These are phyloP conservation scores for Mortierella alpina DNA, from an alignment of 192 early-diverging fungal genomes.

Conservation along the genomic window DNA sequence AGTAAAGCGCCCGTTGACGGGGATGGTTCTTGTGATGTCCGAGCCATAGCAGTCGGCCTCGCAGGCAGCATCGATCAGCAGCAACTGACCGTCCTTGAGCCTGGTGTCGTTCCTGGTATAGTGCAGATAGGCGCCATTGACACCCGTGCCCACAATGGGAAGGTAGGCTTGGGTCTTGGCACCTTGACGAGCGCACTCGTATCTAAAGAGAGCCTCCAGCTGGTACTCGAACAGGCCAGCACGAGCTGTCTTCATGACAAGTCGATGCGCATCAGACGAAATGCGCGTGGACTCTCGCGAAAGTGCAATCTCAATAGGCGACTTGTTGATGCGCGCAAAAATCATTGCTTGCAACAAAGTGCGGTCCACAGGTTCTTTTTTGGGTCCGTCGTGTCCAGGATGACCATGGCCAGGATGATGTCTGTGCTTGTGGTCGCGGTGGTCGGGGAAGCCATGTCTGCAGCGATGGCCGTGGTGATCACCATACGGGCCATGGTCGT, in stretches of 20 bases:
- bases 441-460: slow-evolving; percentile 7
- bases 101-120: slow-evolving; percentile 80
- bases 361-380: slow-evolving; percentile 30
- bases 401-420: slow-evolving; percentile 8
- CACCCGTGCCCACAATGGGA: slow-evolving; percentile 84
- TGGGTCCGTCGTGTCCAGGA: slow-evolving; percentile 14
- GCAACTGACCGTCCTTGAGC: slow-evolving; percentile 62
- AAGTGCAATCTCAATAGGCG: slow-evolving; percentile 77
- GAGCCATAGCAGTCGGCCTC: slow-evolving; percentile 84
- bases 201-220: slow-evolving; percentile 83
- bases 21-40: slow-evolving; percentile 92
- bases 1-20: slow-evolving; percentile 79
- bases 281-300: slow-evolving; percentile 84
- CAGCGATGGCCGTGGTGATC: slow-evolving; percentile 42
- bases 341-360: slow-evolving; percentile 71
- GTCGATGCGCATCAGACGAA: slow-evolving; percentile 80
- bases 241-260: slow-evolving; percentile 75
- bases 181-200: slow-evolving; percentile 72
- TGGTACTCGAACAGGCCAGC: slow-evolving; percentile 77
- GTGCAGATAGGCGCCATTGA: slow-evolving; percentile 84
- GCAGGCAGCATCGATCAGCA: slow-evolving; percentile 90
- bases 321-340: slow-evolving; percentile 86
- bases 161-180: slow-evolving; percentile 85
- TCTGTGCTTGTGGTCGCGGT: slow-evolving; percentile 7
- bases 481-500: slow-evolving; percentile 43